Evolutionary conservation across 2,329 filamentous ascomycete species (phyloP).

Genomic region (Didymella lethalis): DNA sequence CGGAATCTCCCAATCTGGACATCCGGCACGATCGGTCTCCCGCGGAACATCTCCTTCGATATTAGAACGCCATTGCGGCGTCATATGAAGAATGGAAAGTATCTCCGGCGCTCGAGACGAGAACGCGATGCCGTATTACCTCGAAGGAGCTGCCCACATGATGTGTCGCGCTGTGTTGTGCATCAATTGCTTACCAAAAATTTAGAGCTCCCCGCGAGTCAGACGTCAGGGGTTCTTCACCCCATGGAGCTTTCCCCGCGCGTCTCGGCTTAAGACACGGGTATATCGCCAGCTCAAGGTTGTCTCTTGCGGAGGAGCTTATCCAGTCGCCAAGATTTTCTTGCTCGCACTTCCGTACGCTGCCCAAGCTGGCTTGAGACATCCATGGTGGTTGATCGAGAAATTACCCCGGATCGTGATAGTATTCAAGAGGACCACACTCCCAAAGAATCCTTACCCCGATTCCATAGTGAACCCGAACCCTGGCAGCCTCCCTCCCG

Average conservation of each 20-base stretch:
- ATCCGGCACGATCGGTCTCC: constrained; percentile 10
- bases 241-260: constrained; percentile 3
- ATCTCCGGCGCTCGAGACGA: constrained; percentile 7
- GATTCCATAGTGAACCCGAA: too few species aligned
- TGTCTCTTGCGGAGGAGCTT: not conserved
- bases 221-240: constrained; percentile 1
- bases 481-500: not conserved
- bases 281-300: not conserved
- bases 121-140: not conserved
- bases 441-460: too few species aligned
- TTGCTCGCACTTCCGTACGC: not conserved
- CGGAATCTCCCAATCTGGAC: constrained; percentile 20
- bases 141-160: not conserved
- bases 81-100: constrained; percentile 2
- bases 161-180: not conserved
- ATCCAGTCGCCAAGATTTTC: too few species aligned
- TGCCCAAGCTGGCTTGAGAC: not conserved
- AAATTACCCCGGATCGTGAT: not conserved
- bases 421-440: too few species aligned
- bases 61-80: constrained; percentile 1
- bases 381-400: not conserved
- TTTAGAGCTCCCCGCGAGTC: not conserved
- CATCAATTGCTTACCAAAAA: not conserved
- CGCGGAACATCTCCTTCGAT: constrained; percentile 17
- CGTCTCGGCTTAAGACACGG: not conserved